Percentiles rank a stretch among this genome's conserved stretches.
Evolutionary conservation across 2,329 filamentous ascomycete genomes (phyloP).

Genomic region (Beauveria varroae): DNA sequence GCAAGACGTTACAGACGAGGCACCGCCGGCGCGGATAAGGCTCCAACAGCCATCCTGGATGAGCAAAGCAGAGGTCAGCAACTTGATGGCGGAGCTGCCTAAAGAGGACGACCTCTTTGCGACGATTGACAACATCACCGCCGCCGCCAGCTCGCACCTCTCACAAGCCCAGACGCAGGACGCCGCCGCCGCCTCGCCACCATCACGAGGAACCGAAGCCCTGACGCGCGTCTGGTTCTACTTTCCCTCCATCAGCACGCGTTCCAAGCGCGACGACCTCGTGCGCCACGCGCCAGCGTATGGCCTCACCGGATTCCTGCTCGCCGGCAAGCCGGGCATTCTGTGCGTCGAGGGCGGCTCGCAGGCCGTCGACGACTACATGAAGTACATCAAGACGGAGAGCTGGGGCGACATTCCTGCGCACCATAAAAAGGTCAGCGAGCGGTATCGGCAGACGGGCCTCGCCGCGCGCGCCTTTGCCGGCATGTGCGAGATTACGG

Average conservation of each 20-base stretch:
- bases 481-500: slow-evolving; percentile 52
- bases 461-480: slow-evolving; percentile 33
- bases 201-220: slow-evolving; percentile 13
- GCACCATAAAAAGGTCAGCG: slow-evolving; percentile 56
- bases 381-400: slow-evolving; percentile 56
- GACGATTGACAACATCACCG: slow-evolving; percentile 36
- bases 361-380: slow-evolving; percentile 45
- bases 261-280: slow-evolving; percentile 50
- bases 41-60: slow-evolving; percentile 45
- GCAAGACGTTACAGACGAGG: slow-evolving; percentile 20
- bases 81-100: slow-evolving; percentile 32
- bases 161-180: slow-evolving; percentile 10
- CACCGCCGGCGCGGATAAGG: slow-evolving; percentile 33
- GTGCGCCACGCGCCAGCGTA: slow-evolving; percentile 45
- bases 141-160: slow-evolving; percentile 26
- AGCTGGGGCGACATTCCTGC: slow-evolving; percentile 56
- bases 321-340: slow-evolving; percentile 52
- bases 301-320: slow-evolving; percentile 49
- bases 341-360: slow-evolving; percentile 44
- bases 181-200: not conserved
- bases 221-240: slow-evolving; percentile 54
- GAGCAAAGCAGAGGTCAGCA: slow-evolving; percentile 37
- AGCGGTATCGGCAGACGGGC: slow-evolving; percentile 38
- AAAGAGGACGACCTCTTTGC: slow-evolving; percentile 34
- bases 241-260: slow-evolving; percentile 53